Percentiles rank a stretch among this genome's conserved stretches.
These are phyloP conservation scores for Xylariaceae sp. DNA, from an alignment of 2,329 filamentous ascomycete species.

Conservation along the genomic window DNA sequence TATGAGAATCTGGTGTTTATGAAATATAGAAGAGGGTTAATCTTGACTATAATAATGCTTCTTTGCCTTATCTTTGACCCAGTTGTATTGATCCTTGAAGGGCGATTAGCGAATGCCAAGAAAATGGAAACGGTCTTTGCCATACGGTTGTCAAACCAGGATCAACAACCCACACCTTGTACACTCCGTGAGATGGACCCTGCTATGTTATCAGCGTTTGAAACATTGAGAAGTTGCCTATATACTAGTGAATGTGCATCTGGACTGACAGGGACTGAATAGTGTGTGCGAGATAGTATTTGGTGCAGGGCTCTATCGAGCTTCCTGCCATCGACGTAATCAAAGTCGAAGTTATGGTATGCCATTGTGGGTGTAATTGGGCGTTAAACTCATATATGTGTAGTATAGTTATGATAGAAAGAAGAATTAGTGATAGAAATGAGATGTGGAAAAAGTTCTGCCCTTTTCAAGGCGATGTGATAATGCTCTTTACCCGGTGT, in stretches of 20 bases:
- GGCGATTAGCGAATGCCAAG: too few species aligned
- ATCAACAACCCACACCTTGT: constrained; percentile 1
- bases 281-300: background rate
- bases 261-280: background rate
- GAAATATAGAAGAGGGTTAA: too few species aligned
- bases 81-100: constrained; percentile 1
- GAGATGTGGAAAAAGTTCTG: too few species aligned
- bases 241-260: too few species aligned
- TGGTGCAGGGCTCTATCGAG: background rate
- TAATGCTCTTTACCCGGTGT: too few species aligned
- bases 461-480: too few species aligned
- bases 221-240: too few species aligned
- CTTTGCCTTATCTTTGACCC: background rate
- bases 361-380: background rate
- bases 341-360: background rate
- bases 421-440: too few species aligned
- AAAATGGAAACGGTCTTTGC: background rate
- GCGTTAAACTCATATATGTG: too few species aligned
- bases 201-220: background rate
- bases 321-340: background rate
- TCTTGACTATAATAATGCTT: constrained; percentile 1
- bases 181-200: background rate
- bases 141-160: background rate
- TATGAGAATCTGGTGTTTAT: too few species aligned
- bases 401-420: too few species aligned